A percentile compares a stretch with the other conserved stretches of the same genome.
Evolutionary conservation across 805 yeast genomes (phyloP).

Genomic region (Candida tallmaniae): DNA sequence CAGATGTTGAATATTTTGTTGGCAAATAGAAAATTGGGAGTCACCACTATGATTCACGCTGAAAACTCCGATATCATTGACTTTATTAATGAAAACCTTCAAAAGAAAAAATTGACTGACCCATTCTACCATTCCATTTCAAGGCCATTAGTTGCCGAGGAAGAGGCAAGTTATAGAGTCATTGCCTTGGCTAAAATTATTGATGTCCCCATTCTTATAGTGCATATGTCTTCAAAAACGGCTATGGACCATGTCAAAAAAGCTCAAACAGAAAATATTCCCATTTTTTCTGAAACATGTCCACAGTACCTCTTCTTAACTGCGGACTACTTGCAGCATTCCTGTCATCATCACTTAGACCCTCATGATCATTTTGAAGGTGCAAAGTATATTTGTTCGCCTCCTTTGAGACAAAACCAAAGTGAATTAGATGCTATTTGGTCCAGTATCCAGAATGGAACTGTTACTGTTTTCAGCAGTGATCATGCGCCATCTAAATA

Average conservation of each 20-base stretch:
- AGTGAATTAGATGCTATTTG: conserved; percentile 41
- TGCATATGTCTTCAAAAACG: conserved; percentile 43
- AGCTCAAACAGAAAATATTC: conserved; percentile 38
- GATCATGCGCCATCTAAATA: conserved; percentile 46
- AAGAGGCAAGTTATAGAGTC: conserved; percentile 47
- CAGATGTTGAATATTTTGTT: conserved; percentile 35
- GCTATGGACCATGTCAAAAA: conserved; percentile 37
- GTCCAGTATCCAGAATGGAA: conserved; percentile 43
- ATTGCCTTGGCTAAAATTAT: conserved; percentile 39
- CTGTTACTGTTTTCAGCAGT: conserved; percentile 42
- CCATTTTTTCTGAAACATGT: conserved; percentile 48
- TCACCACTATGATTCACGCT: conserved; percentile 51
- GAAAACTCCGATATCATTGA: conserved; percentile 45
- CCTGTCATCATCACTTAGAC: conserved; percentile 7
- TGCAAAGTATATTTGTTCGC: conserved; percentile 48
- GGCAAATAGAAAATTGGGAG: conserved; percentile 35
- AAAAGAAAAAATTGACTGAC: conserved; percentile 30
- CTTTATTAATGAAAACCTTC: conserved; percentile 36
- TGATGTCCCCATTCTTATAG: conserved; percentile 43
- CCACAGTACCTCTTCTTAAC: conserved; percentile 46
- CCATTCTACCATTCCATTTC: conserved; percentile 45
- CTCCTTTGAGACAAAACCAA: conserved; percentile 40
- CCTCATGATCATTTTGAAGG: conserved; percentile 37
- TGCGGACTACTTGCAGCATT: conserved; percentile 28
- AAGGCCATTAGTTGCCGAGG: conserved; percentile 43